Evolutionary conservation across 1,139 yeast species (phyloP), one percentile per base, ranked within the genome.

Genomic region (Yamadazyma epiphylla): DNA sequence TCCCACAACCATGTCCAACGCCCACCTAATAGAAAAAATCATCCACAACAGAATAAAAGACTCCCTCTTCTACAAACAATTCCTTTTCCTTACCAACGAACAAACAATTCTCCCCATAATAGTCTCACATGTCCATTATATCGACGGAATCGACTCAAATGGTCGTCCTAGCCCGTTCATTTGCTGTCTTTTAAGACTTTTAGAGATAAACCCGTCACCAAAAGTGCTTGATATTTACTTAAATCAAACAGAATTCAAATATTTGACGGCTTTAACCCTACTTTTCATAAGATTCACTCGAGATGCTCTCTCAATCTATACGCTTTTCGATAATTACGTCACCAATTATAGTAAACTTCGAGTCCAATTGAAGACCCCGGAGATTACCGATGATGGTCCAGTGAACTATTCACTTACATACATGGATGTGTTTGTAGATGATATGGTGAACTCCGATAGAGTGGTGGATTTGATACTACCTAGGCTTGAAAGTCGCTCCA

Each of bases 21-120:
- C 79, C 0, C 51, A 66, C 33, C 54, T 80, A 24, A 59, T 83
- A 5, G 91, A 82, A 46, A 79, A 82, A 35, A 82, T 84, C 37
- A 59, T 79, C 17, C 60, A 88, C 31, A 87, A 82, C 42, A 59
- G 85, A 22, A 77, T 83, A 7, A 71, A 73, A 30, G 89, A 80
- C 42, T 74, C 84, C 2, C 46, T 78, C 5, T 84, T 81, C 51
- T 83, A 83, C 73, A 80, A 81, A 39, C 77, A 74, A 42, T 60
- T 72, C 37, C 74, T 85, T 33, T 75, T 70, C 41, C 69, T 75
- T 12, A 63, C 84, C 33, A 77, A 78, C 38, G 80, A 59, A 48
- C 75, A 55, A 37, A 75, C 64, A 32, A 68, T 69, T 49, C 60
- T 66, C 14, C 56, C 60, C 3, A 41, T 58, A 2, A 51, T 59